Evolutionary conservation across 805 yeast genomes (phyloP).

Genomic region (Hanseniaspora hatyaiensis): DNA sequence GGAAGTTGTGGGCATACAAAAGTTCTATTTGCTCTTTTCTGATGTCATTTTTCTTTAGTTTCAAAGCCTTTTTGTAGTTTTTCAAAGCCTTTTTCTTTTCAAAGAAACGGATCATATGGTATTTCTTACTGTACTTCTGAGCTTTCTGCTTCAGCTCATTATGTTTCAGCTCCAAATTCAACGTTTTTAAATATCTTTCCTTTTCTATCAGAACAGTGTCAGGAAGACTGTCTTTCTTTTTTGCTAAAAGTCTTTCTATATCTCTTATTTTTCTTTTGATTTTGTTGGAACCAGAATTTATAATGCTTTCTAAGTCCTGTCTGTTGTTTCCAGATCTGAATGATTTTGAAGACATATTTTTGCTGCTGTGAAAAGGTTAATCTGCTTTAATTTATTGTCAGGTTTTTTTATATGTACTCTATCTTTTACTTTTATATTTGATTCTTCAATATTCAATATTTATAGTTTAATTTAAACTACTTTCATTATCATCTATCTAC

Average conservation of each 20-base stretch:
- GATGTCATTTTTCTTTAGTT: constrained; percentile 26
- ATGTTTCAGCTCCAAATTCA: constrained; percentile 45
- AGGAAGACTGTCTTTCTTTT: constrained; percentile 45
- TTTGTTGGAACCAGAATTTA: constrained; percentile 38
- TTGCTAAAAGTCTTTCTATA: constrained; percentile 53
- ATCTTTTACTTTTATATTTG: too few relatives aligned
- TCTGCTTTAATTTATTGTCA: neutral
- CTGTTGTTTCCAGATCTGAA: constrained; percentile 18
- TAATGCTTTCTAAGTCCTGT: constrained; percentile 30
- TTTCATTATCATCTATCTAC: neutral
- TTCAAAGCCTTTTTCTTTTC: constrained; percentile 78
- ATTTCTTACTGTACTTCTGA: constrained; percentile 51
- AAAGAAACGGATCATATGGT: constrained; percentile 87
- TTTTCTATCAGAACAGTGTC: constrained; percentile 56
- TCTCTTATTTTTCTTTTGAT: constrained; percentile 81
- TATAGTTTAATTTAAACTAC: neutral
- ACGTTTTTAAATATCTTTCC: constrained; percentile 62
- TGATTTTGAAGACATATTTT: constrained; percentile 12
- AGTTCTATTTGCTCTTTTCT: constrained; percentile 53
- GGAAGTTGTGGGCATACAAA: constrained; percentile 66
- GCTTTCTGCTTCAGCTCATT: constrained; percentile 37
- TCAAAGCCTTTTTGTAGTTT: constrained; percentile 40
- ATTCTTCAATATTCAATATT: neutral
- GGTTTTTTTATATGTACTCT: too few relatives aligned
- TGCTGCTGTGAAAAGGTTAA: too few relatives aligned